Evolutionary conservation across 306 rosid species (phyloP), one percentile per base, ranked within the genome.

Genomic region (Vigna unguiculata): DNA sequence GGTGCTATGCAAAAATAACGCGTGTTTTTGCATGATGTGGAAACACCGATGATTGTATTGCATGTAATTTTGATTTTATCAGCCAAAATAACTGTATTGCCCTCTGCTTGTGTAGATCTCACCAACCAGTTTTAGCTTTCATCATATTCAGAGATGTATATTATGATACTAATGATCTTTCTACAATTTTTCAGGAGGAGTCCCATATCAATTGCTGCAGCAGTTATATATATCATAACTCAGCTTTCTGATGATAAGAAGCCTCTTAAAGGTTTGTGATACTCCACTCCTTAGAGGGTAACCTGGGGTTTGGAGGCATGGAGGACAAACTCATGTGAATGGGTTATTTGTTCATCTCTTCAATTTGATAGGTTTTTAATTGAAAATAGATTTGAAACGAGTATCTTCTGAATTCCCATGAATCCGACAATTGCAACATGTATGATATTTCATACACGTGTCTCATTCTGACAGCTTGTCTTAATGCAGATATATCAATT

Each of bases 141-240:
- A 24, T 66, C 53, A 41, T 53, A 10, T 65, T 71, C 15, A 4
- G 63, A 68, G 10, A 30, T 24, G 38, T 5, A 19, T 7, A 2
- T 17, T 54, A 62, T 21, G 14, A 24, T 73, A 64, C 75, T 82
- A 25, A 75, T 43, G 3, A 51, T 67, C 53, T 20, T 30, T 57
- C 24, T 48, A 60, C 65, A 47, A 53, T 77, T 28, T 85, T 65
- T 28, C 91, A 95, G 99, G 97, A 89, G 99, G 91, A 95, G 99
- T 83, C 98, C 98, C 71, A 92, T 95, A 84, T 92, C 98, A 21
- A 95, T 92, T 74, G 97, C 98, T 51, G 97, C 98, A 4, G 97
- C 97, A 69, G 93, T 95, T 43, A 95, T 92, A 77, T 95, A 95
- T 79, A 95, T 95, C 41, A 91, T 95, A 72, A 90, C 97, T 68